Evolutionary conservation across 441 rosid genomes (phyloP).

Genomic region (Omphalea diandra): DNA sequence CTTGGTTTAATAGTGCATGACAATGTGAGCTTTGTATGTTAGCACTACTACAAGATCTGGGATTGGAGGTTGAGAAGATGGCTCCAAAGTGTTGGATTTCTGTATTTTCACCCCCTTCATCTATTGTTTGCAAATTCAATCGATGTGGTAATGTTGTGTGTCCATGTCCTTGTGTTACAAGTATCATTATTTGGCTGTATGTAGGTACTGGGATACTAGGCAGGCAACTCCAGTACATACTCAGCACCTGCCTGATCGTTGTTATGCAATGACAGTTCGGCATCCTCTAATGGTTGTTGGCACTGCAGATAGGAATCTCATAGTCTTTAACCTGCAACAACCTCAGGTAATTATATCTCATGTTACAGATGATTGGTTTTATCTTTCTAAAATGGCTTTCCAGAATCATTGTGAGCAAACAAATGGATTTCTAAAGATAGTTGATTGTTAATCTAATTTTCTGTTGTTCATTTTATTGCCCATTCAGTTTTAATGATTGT

Average conservation of each 20-base stretch:
- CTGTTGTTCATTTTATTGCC: neutral
- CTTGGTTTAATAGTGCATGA: neutral
- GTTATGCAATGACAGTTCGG: constrained; percentile 74
- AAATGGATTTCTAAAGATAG: neutral
- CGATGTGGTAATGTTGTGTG: neutral
- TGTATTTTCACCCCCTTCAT: neutral
- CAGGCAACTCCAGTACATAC: constrained; percentile 84
- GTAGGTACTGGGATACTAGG: constrained; percentile 93
- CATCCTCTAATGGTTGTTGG: constrained; percentile 96
- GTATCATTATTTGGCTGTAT: constrained; percentile 1
- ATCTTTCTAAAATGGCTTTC: neutral
- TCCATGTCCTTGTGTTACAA: neutral
- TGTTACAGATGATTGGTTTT: constrained; percentile 6
- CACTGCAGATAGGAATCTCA: constrained; percentile 88
- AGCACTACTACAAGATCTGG: neutral
- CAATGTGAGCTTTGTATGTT: neutral
- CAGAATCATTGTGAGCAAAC: neutral
- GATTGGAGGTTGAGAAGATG: neutral
- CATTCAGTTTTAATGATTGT: constrained; percentile 3
- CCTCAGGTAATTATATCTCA: constrained; percentile 64
- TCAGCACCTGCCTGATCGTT: constrained; percentile 94
- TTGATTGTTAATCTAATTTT: neutral
- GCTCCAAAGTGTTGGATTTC: neutral
- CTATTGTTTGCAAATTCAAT: neutral
- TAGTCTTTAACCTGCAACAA: constrained; percentile 78